Evolutionary conservation across 2,329 filamentous ascomycete species (phyloP).

Genomic region (Penicillium fuscoglaucum): DNA sequence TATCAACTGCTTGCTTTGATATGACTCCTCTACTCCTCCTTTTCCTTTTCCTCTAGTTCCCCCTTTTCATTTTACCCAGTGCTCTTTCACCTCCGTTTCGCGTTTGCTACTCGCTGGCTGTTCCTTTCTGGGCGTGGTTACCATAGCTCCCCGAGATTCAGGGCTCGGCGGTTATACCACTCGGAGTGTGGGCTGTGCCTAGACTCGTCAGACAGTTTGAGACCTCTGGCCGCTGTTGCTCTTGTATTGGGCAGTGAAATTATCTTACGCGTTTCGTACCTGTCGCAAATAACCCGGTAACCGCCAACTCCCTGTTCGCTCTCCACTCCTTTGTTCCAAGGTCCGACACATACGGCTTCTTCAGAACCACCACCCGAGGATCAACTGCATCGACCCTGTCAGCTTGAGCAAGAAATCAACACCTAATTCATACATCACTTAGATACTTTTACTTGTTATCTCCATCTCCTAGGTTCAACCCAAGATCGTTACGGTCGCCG

Average conservation of each 20-base stretch:
- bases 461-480: not conserved
- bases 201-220: constrained; percentile 19
- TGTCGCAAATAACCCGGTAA: not conserved
- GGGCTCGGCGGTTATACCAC: constrained; percentile 21
- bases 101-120: not conserved
- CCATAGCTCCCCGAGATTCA: constrained; percentile 8
- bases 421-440: not conserved
- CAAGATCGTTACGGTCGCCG: constrained; percentile 13
- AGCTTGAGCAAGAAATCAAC: not conserved
- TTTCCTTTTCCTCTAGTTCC: constrained; percentile 9
- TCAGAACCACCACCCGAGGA: constrained; percentile 1
- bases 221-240: constrained; percentile 13
- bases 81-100: not conserved
- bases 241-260: constrained; percentile 12
- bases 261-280: constrained; percentile 8
- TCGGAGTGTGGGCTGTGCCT: constrained; percentile 19
- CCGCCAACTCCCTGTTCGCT: not conserved
- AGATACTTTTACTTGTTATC: not conserved
- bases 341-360: constrained; percentile 3
- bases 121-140: not conserved
- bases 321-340: constrained; percentile 16
- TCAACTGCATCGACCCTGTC: not conserved
- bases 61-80: constrained; percentile 1
- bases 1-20: constrained; percentile 9
- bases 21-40: constrained; percentile 8